phyloP scores from a whole-genome alignment of 306 rosid genomes.

The Medicago lupulina region DNA sequence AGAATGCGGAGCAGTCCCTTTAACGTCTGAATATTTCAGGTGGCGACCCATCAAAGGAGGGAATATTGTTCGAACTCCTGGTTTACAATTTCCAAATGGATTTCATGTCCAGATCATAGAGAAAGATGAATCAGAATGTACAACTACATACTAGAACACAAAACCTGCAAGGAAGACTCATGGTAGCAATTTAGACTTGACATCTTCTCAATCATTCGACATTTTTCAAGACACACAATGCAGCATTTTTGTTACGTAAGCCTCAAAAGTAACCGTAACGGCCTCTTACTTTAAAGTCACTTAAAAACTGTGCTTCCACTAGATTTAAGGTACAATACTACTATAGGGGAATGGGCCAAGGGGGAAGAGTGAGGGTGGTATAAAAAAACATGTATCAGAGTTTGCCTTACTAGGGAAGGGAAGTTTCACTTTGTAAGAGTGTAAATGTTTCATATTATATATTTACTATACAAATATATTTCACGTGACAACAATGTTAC shows the following conservation, averaged over 20 bases:
- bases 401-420: neutral
- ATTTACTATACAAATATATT: slow-evolving; percentile 25
- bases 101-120: slow-evolving; percentile 62
- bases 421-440: slow-evolving; percentile 39
- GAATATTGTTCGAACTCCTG: slow-evolving; percentile 72
- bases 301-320: slow-evolving; percentile 30
- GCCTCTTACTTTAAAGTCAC: slow-evolving; percentile 44
- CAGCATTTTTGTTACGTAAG: slow-evolving; percentile 35
- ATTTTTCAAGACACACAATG: slow-evolving; percentile 41
- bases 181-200: slow-evolving; percentile 32
- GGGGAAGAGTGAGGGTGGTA: neutral
- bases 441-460: slow-evolving; percentile 41
- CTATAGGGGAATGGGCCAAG: neutral
- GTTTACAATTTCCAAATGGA: slow-evolving; percentile 85
- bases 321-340: slow-evolving; percentile 24
- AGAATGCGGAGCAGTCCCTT: slow-evolving; percentile 16
- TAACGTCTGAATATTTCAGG: slow-evolving; percentile 47
- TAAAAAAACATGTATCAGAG: too few species aligned
- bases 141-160: slow-evolving; percentile 38
- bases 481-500: slow-evolving; percentile 12
- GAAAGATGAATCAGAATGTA: slow-evolving; percentile 45
- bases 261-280: slow-evolving; percentile 35
- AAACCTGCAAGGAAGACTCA: slow-evolving; percentile 14
- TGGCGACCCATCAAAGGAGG: slow-evolving; percentile 77
- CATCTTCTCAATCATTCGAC: slow-evolving; percentile 31